These are phyloP conservation scores for Fusarium heterosporum DNA, from an alignment of 2,329 filamentous ascomycete genomes.

Conservation along the genomic window DNA sequence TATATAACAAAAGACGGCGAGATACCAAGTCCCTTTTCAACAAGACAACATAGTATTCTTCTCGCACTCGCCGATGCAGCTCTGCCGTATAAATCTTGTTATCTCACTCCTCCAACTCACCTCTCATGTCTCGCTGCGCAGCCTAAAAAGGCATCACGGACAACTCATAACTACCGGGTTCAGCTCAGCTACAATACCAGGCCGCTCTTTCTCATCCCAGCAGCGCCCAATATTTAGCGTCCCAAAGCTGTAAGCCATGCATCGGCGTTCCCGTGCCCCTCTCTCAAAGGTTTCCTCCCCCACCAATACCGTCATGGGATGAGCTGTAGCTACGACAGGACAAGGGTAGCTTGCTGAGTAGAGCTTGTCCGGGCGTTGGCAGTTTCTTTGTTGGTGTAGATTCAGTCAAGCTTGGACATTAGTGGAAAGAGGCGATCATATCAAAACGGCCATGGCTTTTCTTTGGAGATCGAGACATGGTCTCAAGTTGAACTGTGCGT, in stretches of 20 bases:
- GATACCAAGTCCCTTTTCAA: constrained; percentile 16
- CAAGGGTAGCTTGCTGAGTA: background rate
- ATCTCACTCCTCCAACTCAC: constrained; percentile 5
- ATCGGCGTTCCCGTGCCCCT: constrained; percentile 39
- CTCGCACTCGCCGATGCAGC: constrained; percentile 38
- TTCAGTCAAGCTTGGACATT: constrained; percentile 15
- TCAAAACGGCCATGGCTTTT: constrained; percentile 2
- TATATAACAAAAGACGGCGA: background rate
- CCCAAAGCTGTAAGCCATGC: constrained; percentile 31
- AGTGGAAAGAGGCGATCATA: background rate
- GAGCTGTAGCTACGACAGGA: constrained; percentile 4
- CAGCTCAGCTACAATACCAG: constrained; percentile 41
- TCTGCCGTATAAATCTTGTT: background rate
- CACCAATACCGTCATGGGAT: constrained; percentile 26
- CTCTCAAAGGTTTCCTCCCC: constrained; percentile 14
- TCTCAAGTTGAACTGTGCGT: constrained; percentile 24
- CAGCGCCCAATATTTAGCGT: constrained; percentile 30
- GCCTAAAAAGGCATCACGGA: constrained; percentile 10
- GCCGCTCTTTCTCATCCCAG: constrained; percentile 8
- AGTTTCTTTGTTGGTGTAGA: constrained; percentile 3
- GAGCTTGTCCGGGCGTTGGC: constrained; percentile 9
- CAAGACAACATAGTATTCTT: background rate
- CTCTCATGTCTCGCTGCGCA: constrained; percentile 8
- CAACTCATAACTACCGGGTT: constrained; percentile 19
- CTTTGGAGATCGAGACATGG: constrained; percentile 10